phyloP scores from a whole-genome alignment of 139 green algal genomes.

The Zygnema cylindricum region DNA sequence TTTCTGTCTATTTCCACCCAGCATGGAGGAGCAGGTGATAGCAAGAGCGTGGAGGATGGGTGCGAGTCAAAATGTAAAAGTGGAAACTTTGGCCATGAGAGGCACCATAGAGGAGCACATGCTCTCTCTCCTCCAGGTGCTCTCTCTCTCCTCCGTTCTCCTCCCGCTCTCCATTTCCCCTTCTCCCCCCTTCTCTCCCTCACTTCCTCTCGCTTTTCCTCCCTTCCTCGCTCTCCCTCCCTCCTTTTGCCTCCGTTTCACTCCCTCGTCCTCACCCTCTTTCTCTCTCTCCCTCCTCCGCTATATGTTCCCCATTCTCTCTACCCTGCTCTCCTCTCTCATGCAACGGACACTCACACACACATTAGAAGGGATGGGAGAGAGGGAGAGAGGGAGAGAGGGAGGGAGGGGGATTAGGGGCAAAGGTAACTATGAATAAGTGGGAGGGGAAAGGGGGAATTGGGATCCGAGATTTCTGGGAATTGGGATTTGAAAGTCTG shows the following conservation, averaged over 20 bases:
- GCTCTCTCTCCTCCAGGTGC: conserved; percentile 60
- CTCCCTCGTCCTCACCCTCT: neutral
- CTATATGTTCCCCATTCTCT: neutral
- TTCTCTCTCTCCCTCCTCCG: neutral
- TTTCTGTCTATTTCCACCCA: neutral
- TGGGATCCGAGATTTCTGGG: no score
- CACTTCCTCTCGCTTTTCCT: neutral
- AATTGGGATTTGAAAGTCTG: no score
- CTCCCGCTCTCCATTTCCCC: neutral
- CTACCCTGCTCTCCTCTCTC: no score
- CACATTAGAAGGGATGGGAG: no score
- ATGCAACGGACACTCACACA: no score
- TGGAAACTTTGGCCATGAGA: conserved; percentile 86
- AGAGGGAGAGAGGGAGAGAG: no score
- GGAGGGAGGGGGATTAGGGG: no score
- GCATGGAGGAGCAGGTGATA: conserved; percentile 74
- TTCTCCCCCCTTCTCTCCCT: neutral
- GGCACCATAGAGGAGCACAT: conserved; percentile 79
- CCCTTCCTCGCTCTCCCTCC: neutral
- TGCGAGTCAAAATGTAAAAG: conserved; percentile 69
- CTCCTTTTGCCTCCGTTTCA: neutral
- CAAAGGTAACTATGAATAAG: no score
- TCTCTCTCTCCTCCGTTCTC: neutral
- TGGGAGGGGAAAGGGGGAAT: no score
- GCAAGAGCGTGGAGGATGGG: conserved; percentile 89